Percentiles rank a stretch among this genome's conserved stretches.
phyloP scores from a whole-genome alignment of 495 filamentous ascomycete species.

The Penicillium paxilli region DNA sequence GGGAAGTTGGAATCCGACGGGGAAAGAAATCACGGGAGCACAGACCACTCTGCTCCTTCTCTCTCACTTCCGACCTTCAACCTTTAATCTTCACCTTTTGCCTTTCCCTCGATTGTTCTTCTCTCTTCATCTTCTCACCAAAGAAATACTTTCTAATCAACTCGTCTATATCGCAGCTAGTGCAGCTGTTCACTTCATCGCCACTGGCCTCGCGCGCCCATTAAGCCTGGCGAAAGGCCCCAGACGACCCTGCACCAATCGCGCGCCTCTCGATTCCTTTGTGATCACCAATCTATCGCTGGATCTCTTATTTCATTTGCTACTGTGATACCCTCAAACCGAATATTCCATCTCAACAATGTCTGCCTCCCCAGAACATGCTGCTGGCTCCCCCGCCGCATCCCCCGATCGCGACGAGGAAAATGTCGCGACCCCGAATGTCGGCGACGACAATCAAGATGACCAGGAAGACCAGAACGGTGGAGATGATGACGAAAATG shows the following conservation, averaged over 20 bases:
- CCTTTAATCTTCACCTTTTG: constrained; percentile 11
- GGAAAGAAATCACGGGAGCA: constrained; percentile 36
- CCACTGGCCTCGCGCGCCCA: neutral
- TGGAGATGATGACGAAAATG: constrained; percentile 12
- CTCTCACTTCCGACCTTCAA: constrained; percentile 4
- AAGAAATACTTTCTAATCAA: neutral
- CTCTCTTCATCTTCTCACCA: neutral
- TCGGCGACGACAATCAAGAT: constrained; percentile 21
- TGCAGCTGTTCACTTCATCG: neutral
- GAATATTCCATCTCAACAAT: constrained; percentile 19
- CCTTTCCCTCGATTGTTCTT: constrained; percentile 11
- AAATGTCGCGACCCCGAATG: constrained; percentile 22
- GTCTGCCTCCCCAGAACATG: constrained; percentile 42
- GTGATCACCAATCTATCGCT: neutral
- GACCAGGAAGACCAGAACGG: neutral
- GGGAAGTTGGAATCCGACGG: neutral
- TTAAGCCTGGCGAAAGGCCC: neutral
- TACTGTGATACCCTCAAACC: neutral
- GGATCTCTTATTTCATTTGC: neutral
- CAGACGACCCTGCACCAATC: neutral
- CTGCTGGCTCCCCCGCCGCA: constrained; percentile 22
- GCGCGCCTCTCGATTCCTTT: neutral
- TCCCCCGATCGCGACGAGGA: constrained; percentile 24
- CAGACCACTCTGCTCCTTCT: constrained; percentile 27
- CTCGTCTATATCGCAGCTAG: neutral